A percentile compares a stretch with the other conserved stretches of the same genome.
phyloP scores from a whole-genome alignment of 176 grass and related monocot genomes.

The Musa troglodytarum region DNA sequence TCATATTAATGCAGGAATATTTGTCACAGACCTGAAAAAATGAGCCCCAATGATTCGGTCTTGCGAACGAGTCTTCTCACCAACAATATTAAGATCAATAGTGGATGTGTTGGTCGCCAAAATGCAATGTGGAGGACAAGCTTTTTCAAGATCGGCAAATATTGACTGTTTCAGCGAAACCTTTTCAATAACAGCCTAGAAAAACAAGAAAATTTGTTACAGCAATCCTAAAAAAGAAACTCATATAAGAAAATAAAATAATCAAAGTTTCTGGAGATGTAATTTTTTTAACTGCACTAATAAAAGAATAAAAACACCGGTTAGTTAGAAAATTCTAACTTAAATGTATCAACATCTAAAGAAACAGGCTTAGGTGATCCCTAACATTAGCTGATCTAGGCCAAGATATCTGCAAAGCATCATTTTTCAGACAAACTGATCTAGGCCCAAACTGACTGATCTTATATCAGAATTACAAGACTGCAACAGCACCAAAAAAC shows the following conservation, averaged over 20 bases:
- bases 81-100: slow-evolving; percentile 85
- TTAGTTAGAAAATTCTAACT: no score
- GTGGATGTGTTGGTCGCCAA: slow-evolving; percentile 95
- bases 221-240: background rate
- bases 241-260: background rate
- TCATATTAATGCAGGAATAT: slow-evolving; percentile 11
- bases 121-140: slow-evolving; percentile 82
- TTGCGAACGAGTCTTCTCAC: slow-evolving; percentile 76
- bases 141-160: slow-evolving; percentile 86
- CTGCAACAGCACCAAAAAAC: no score
- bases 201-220: slow-evolving; percentile 6
- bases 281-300: no score
- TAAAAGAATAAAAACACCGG: no score
- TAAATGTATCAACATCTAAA: no score
- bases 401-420: no score
- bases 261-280: no score
- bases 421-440: no score
- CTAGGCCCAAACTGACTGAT: no score
- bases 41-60: slow-evolving; percentile 91
- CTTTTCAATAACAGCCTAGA: slow-evolving; percentile 97
- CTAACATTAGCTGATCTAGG: no score
- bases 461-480: no score
- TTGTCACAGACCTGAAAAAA: slow-evolving; percentile 79
- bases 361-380: no score
- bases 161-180: slow-evolving; percentile 93